phyloP scores from a whole-genome alignment of 495 filamentous ascomycete species.

The Penicillium chermesinum region DNA sequence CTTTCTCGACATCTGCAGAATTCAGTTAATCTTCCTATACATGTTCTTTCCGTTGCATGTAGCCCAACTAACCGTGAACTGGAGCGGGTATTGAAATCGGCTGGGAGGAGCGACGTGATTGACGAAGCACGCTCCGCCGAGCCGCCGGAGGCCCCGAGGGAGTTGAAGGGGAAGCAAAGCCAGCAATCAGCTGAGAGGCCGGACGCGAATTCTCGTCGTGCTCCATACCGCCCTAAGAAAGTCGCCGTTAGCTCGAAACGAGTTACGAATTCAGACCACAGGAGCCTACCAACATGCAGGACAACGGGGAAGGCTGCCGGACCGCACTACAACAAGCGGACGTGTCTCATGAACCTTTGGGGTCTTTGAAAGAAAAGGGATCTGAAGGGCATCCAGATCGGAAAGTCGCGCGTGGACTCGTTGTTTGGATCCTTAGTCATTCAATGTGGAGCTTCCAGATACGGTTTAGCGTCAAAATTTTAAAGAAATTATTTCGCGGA shows the following conservation, averaged over 20 bases:
- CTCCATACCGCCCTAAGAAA: slow-evolving; percentile 17
- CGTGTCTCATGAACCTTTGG: not conserved
- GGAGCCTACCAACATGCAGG: not conserved
- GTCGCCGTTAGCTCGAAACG: not conserved
- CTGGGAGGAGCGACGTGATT: slow-evolving; percentile 26
- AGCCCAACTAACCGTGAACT: slow-evolving; percentile 14
- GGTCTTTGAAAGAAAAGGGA: not conserved
- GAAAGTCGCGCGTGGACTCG: slow-evolving; percentile 1
- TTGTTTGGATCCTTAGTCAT: slow-evolving; percentile 36
- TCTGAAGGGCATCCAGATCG: not conserved
- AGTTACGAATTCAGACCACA: no score
- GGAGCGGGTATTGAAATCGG: slow-evolving; percentile 22
- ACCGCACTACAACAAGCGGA: not conserved
- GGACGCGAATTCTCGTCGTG: slow-evolving; percentile 15
- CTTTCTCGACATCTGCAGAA: slow-evolving; percentile 47
- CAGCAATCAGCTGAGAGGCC: slow-evolving; percentile 29
- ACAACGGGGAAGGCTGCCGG: not conserved
- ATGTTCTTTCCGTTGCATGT: not conserved
- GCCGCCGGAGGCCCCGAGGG: slow-evolving; percentile 14
- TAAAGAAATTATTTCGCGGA: slow-evolving; percentile 42
- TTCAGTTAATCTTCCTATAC: slow-evolving; percentile 9
- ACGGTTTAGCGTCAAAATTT: slow-evolving; percentile 40
- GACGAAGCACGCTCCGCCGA: slow-evolving; percentile 21
- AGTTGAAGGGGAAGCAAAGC: slow-evolving; percentile 29
- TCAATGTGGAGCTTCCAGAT: slow-evolving; percentile 16